Evolutionary conservation across 257 asterid species (phyloP).

Genomic region (Scutellaria baicalensis): DNA sequence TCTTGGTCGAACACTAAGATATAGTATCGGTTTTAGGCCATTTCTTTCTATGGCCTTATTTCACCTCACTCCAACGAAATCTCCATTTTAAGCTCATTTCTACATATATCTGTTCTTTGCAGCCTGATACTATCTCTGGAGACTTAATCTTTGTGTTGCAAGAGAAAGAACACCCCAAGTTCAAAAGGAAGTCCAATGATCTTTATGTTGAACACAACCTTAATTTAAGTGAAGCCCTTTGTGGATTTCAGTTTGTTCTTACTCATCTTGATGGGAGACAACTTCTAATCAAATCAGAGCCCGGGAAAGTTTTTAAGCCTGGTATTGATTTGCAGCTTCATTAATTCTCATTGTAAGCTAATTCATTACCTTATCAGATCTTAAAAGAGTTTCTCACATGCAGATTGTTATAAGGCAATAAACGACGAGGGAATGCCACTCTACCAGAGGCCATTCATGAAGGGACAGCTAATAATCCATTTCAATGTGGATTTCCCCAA

Average conservation of each 20-base stretch:
- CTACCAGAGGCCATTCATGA: conserved; percentile 13
- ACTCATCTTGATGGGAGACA: conserved; percentile 37
- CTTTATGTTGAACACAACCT: conserved; percentile 34
- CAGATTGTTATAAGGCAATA: conserved; percentile 10
- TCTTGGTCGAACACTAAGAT: background rate
- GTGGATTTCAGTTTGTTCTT: conserved; percentile 37
- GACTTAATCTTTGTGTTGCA: conserved; percentile 14
- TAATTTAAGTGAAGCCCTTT: conserved; percentile 33
- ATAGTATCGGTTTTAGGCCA: background rate
- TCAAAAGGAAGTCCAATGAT: conserved; percentile 21
- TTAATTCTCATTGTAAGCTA: too few relatives aligned
- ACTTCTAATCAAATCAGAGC: conserved; percentile 33
- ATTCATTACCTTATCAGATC: background rate
- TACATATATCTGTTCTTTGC: conserved; percentile 10
- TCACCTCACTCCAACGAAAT: background rate
- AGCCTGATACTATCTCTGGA: conserved; percentile 31
- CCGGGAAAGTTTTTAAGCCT: conserved; percentile 39
- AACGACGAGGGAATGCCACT: conserved; percentile 22
- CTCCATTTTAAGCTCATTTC: background rate
- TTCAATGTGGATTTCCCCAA: conserved; percentile 18
- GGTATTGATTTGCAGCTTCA: conserved; percentile 17
- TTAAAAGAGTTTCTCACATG: background rate
- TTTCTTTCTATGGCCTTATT: background rate
- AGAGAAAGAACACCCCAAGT: conserved; percentile 19
- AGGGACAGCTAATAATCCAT: conserved; percentile 19